Conservation (phyloP, 257 asterid genomes). For the Prunella vulgaris region DNA sequence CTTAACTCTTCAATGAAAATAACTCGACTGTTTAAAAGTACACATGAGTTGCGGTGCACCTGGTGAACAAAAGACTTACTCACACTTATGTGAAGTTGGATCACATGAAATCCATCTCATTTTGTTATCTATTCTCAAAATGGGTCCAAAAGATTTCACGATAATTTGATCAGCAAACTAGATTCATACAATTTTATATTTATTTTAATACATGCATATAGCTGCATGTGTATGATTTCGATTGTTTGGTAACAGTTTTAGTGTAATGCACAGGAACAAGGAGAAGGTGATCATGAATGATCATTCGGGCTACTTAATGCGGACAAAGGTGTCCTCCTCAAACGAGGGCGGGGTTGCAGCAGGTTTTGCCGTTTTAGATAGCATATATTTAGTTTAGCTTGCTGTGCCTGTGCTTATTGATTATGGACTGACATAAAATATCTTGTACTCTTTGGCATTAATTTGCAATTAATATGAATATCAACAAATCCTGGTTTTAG, state of each 20-base stretch:
- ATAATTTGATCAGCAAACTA: too few species aligned
- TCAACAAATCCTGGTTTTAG: neutral
- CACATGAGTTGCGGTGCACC: too few species aligned
- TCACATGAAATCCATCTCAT: too few species aligned
- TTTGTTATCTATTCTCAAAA: too few species aligned
- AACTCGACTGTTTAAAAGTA: too few species aligned
- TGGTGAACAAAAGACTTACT: too few species aligned
- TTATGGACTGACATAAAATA: neutral
- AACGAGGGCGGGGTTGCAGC: slow-evolving; percentile 98
- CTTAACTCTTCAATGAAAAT: too few species aligned
- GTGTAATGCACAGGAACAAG: slow-evolving; percentile 48
- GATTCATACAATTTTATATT: too few species aligned
- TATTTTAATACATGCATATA: too few species aligned
- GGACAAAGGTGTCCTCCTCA: slow-evolving; percentile 93
- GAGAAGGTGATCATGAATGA: slow-evolving; percentile 48
- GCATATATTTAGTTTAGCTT: slow-evolving; percentile 72
- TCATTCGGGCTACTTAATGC: slow-evolving; percentile 77
- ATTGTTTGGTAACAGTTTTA: neutral
- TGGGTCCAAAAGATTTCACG: too few species aligned
- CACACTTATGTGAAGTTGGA: too few species aligned
- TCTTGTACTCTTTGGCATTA: neutral
- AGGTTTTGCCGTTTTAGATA: slow-evolving; percentile 89
- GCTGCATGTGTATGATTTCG: neutral
- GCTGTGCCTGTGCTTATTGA: neutral
- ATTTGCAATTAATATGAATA: neutral